phyloP scores from a whole-genome alignment of 2,329 filamentous ascomycete species.

The Pseudonectria foliicola region DNA sequence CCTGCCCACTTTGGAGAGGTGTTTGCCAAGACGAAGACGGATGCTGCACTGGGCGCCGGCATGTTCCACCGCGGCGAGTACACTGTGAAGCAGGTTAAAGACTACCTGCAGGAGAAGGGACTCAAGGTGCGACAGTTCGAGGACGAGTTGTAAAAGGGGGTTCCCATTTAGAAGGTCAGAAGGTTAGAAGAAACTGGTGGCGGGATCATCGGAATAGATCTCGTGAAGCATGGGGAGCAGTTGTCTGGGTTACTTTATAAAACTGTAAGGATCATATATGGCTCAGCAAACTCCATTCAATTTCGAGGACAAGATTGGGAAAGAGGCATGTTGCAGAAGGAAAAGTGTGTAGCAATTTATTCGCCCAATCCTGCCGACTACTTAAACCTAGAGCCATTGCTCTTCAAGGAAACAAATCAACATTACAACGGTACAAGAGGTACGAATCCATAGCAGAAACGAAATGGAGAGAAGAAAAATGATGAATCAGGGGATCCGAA shows the following conservation, averaged over 20 bases:
- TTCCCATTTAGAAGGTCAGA: too few relatives aligned
- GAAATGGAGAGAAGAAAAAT: conserved; percentile 10
- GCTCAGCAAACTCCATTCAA: too few relatives aligned
- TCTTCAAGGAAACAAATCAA: neutral
- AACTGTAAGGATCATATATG: too few relatives aligned
- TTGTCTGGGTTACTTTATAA: too few relatives aligned
- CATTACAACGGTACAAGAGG: conserved; percentile 8
- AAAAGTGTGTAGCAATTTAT: too few relatives aligned
- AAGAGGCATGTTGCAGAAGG: too few relatives aligned
- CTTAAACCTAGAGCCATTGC: neutral
- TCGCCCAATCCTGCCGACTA: too few relatives aligned
- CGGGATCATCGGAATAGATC: neutral
- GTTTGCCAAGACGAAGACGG: conserved; percentile 75
- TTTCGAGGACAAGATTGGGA: too few relatives aligned
- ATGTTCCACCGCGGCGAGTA: conserved; percentile 98
- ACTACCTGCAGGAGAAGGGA: conserved; percentile 63
- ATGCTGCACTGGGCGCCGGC: conserved; percentile 89
- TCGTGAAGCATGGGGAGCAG: neutral
- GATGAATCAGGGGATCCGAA: conserved; percentile 11
- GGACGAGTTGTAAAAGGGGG: conserved; percentile 29
- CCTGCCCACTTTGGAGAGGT: conserved; percentile 87
- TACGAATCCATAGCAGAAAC: conserved; percentile 11
- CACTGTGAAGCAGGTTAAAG: conserved; percentile 90
- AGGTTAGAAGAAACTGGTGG: too few relatives aligned
- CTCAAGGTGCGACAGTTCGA: conserved; percentile 78